phyloP scores from a whole-genome alignment of 805 yeast species.

The Wickerhamiella galacta region DNA sequence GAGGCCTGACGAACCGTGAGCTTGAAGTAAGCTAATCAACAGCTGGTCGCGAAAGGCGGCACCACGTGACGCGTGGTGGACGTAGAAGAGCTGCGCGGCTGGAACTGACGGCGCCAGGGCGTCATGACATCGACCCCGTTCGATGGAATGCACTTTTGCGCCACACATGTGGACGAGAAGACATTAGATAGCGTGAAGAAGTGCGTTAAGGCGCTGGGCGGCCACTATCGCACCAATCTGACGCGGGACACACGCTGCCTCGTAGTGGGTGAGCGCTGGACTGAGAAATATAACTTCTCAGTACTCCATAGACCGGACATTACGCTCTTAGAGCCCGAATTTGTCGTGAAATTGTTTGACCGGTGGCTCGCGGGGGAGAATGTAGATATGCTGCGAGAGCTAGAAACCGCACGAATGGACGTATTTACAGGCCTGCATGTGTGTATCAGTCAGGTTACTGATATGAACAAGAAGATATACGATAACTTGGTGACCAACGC shows the following conservation, averaged over 20 bases:
- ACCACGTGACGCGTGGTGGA: no score
- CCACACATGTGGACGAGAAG: not conserved
- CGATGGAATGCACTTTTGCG: not conserved
- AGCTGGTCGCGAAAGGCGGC: no score
- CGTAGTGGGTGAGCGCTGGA: slow-evolving; percentile 35
- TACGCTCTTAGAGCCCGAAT: slow-evolving; percentile 32
- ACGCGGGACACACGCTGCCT: slow-evolving; percentile 20
- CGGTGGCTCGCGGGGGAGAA: slow-evolving; percentile 40
- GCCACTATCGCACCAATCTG: slow-evolving; percentile 8
- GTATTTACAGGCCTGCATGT: slow-evolving; percentile 22
- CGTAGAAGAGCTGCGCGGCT: no score
- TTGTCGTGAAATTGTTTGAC: slow-evolving; percentile 29
- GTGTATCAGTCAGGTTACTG: slow-evolving; percentile 25
- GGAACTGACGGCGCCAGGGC: no score
- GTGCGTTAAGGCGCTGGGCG: slow-evolving; percentile 13
- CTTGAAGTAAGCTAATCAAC: no score
- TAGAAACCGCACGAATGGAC: slow-evolving; percentile 12
- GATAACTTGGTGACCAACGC: slow-evolving; percentile 15
- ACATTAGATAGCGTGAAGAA: not conserved
- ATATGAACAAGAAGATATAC: slow-evolving; percentile 14
- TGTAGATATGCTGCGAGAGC: slow-evolving; percentile 15
- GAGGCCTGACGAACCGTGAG: no score
- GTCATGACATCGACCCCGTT: no score
- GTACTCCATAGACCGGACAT: slow-evolving; percentile 33
- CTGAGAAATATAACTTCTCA: slow-evolving; percentile 39